These are phyloP conservation scores for Micromonas pusilla DNA, from an alignment of 139 green algal genomes.

Conservation along the genomic window DNA sequence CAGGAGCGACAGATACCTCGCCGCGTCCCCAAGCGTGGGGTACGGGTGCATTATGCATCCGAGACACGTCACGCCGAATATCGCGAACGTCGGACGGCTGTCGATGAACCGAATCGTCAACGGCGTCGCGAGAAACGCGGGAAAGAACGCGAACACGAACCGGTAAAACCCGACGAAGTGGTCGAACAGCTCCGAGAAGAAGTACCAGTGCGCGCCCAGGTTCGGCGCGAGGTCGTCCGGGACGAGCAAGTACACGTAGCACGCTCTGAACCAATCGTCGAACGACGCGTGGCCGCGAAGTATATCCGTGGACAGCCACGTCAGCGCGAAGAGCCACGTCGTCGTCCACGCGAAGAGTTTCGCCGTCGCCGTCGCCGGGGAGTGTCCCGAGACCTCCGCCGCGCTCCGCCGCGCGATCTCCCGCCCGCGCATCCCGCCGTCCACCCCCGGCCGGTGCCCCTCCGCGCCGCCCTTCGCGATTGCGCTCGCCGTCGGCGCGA, in stretches of 20 bases:
- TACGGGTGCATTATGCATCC: background rate
- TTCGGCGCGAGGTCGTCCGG: background rate
- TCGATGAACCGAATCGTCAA: slow-evolving; percentile 47
- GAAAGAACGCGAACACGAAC: slow-evolving; percentile 50
- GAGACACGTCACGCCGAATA: background rate
- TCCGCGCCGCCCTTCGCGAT: background rate
- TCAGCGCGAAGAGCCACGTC: too few relatives aligned
- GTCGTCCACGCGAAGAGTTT: background rate
- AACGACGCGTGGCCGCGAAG: too few relatives aligned
- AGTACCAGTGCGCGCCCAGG: slow-evolving; percentile 36
- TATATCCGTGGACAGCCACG: background rate
- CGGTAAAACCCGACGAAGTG: slow-evolving; percentile 46
- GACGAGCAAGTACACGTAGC: background rate
- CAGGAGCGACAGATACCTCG: background rate
- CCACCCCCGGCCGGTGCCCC: too few relatives aligned
- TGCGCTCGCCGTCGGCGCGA: background rate
- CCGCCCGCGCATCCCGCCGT: too few relatives aligned
- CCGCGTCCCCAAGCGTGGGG: slow-evolving; percentile 1
- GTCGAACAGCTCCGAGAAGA: slow-evolving; percentile 64
- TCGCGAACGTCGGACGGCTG: slow-evolving; percentile 46
- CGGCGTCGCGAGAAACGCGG: slow-evolving; percentile 41
- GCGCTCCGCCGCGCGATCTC: too few relatives aligned
- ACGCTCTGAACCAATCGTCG: background rate
- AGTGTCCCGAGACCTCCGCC: too few relatives aligned
- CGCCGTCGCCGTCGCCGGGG: too few relatives aligned